Evolutionary conservation across 108 stramenopile genomes (phyloP).

Genomic region (Cyclostephanos tholiformis): DNA sequence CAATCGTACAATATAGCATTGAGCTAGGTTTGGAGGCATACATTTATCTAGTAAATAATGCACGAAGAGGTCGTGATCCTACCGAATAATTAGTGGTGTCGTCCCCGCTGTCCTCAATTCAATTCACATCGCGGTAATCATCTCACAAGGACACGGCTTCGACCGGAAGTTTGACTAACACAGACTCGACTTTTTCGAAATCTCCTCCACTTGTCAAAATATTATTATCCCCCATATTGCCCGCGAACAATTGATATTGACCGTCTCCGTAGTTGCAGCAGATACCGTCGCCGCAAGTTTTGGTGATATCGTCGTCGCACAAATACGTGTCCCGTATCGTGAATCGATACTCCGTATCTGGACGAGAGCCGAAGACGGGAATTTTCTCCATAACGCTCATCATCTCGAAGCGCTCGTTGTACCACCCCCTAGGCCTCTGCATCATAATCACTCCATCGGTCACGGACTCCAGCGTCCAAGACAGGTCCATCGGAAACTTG

Average conservation of each 20-base stretch:
- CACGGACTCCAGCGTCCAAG: constrained; percentile 40
- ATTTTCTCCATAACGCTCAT: constrained; percentile 42
- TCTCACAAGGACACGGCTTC: not conserved
- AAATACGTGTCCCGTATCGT: constrained; percentile 42
- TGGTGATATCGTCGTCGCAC: constrained; percentile 26
- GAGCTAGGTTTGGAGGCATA: not conserved
- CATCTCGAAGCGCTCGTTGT: constrained; percentile 41
- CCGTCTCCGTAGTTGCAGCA: constrained; percentile 45
- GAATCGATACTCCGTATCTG: constrained; percentile 23
- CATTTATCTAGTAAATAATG: not conserved
- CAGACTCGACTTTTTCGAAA: constrained; percentile 15
- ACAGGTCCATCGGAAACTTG: constrained; percentile 25
- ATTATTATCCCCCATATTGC: constrained; percentile 24
- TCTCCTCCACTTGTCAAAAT: constrained; percentile 41
- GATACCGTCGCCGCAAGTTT: constrained; percentile 45
- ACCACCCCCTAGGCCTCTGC: constrained; percentile 36
- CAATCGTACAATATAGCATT: not conserved
- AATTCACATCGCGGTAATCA: not conserved
- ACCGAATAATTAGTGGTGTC: too few relatives aligned
- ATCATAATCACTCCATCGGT: constrained; percentile 31
- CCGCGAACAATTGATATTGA: constrained; percentile 27
- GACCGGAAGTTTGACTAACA: constrained; percentile 10
- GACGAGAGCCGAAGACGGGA: constrained; percentile 22
- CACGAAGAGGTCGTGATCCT: too few relatives aligned
- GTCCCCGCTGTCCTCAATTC: not conserved